These are phyloP conservation scores for Coleophoma crateriformis DNA, from an alignment of 2,329 filamentous ascomycete species.

Conservation along the genomic window DNA sequence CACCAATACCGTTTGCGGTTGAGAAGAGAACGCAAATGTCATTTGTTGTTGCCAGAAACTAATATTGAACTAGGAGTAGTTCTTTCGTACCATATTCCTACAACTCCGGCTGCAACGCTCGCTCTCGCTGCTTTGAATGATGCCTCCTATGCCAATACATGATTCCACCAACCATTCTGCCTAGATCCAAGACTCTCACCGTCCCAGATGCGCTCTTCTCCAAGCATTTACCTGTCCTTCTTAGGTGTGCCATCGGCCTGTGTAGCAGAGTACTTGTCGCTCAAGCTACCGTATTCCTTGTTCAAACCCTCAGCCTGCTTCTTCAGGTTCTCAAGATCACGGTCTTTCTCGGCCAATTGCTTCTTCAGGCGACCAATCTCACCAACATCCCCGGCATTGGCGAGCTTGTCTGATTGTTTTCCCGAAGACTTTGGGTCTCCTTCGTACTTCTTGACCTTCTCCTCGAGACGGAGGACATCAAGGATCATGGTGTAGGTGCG, in stretches of 20 bases:
- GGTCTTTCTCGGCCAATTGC: conserved; percentile 67
- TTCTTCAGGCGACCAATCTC: conserved; percentile 67
- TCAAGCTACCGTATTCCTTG: conserved; percentile 79
- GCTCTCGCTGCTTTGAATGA: neutral
- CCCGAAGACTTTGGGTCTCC: conserved; percentile 52
- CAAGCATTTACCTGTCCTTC: conserved; percentile 40
- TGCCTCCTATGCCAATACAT: neutral
- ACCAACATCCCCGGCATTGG: conserved; percentile 65
- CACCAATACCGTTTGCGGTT: too few species aligned
- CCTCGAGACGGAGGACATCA: conserved; percentile 63
- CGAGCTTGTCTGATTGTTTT: conserved; percentile 69
- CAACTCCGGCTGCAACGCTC: neutral
- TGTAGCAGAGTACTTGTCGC: conserved; percentile 70
- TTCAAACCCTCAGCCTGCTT: conserved; percentile 83
- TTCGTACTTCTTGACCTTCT: conserved; percentile 81
- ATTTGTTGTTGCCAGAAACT: too few species aligned
- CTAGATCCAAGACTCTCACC: too few species aligned
- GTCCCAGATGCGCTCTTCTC: neutral
- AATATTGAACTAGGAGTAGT: too few species aligned
- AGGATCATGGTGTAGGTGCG: conserved; percentile 85
- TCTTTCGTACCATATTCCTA: neutral
- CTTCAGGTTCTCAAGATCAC: conserved; percentile 81
- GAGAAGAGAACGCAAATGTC: too few species aligned
- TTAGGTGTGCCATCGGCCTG: conserved; percentile 44
- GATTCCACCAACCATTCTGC: neutral